These are phyloP conservation scores for Discostella pseudostelligera DNA, from an alignment of 108 stramenopile genomes.

Conservation along the genomic window DNA sequence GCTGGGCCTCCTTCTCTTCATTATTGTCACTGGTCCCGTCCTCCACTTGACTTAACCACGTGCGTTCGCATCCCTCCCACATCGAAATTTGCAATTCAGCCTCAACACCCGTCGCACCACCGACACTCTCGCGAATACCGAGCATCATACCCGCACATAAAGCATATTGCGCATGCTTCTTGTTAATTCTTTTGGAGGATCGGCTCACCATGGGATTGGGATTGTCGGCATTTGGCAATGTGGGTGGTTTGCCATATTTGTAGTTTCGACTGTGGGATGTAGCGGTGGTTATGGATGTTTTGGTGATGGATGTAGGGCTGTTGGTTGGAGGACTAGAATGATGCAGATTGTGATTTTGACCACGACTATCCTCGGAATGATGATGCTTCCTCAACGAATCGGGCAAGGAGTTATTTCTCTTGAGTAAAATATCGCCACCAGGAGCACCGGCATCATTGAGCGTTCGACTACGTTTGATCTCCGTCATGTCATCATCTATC, in stretches of 20 bases:
- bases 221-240: slow-evolving; percentile 4
- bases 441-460: background rate
- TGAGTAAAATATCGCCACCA: background rate
- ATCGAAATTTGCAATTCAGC: slow-evolving; percentile 36
- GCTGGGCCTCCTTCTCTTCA: background rate
- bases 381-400: no score
- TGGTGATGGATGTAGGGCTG: background rate
- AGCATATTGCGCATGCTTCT: slow-evolving; percentile 71
- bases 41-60: slow-evolving; percentile 3
- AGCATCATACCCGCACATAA: slow-evolving; percentile 90
- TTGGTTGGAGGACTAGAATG: background rate
- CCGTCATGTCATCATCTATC: background rate
- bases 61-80: slow-evolving; percentile 34
- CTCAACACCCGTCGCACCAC: slow-evolving; percentile 45
- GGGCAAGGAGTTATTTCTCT: slow-evolving; percentile 9
- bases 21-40: slow-evolving; percentile 3
- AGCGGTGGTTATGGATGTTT: background rate
- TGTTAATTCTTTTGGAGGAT: slow-evolving; percentile 55
- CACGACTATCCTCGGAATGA: no score
- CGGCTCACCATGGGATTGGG: slow-evolving; percentile 42
- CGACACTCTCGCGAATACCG: slow-evolving; percentile 64
- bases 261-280: slow-evolving; percentile 11
- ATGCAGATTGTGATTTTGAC: background rate
- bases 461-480: slow-evolving; percentile 15
- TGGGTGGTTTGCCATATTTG: slow-evolving; percentile 30